Percentiles rank a stretch among this genome's conserved stretches.
Evolutionary conservation across 164 flowering plant genomes (phyloP).

Genomic region (Pachysandra terminalis): DNA sequence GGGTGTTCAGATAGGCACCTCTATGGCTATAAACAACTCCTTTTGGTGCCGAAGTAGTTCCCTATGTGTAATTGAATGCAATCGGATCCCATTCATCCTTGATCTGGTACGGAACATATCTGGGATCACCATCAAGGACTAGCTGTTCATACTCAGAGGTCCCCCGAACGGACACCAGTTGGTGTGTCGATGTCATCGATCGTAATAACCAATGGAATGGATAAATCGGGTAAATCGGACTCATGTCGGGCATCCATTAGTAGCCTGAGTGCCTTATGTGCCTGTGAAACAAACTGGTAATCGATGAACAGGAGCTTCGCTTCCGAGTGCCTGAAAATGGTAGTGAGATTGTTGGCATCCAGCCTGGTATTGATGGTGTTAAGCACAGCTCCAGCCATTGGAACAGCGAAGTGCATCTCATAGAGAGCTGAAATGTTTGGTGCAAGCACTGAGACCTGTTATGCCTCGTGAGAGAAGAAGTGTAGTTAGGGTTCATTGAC

Average conservation of each 20-base stretch:
- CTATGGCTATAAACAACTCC: no score
- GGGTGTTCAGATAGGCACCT: no score
- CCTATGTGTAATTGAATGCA: constrained; percentile 80
- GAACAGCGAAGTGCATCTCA: constrained; percentile 98
- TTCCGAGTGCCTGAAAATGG: constrained; percentile 73
- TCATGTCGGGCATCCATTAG: constrained; percentile 13
- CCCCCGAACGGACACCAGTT: constrained; percentile 46
- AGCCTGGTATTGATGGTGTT: constrained; percentile 81
- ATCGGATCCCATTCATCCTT: no score
- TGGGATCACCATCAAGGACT: constrained; percentile 39
- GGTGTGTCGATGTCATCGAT: constrained; percentile 66
- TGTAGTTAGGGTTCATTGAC: background rate
- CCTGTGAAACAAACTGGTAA: constrained; percentile 41
- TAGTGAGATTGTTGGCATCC: constrained; percentile 56
- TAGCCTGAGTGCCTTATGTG: constrained; percentile 43
- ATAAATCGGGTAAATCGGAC: background rate
- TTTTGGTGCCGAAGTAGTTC: no score
- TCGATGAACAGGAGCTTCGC: constrained; percentile 81
- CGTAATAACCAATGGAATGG: constrained; percentile 47
- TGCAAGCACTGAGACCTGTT: constrained; percentile 79
- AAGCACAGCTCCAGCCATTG: no score
- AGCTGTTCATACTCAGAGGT: constrained; percentile 72
- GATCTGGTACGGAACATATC: constrained; percentile 20
- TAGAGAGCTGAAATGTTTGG: constrained; percentile 86
- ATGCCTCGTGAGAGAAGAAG: background rate